Base-by-base conservation (phyloP, 257 asterid genomes). In the Orobanche coerulescens region DNA sequence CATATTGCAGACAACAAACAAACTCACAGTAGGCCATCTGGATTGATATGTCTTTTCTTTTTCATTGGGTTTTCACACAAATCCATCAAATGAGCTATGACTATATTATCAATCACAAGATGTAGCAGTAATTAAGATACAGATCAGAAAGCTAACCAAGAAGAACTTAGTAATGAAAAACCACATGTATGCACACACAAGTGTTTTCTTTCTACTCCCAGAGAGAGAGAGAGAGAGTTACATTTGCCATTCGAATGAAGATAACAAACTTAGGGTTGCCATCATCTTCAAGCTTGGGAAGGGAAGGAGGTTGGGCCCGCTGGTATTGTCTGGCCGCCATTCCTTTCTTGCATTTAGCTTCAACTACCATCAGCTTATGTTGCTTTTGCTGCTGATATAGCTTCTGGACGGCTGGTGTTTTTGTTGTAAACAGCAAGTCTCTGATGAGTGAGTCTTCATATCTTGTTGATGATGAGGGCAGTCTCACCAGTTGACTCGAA, bases 261-360 rank as follows among this genome's bases (percentile, higher is more conserved):
- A 88, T 69, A 6, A 91, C 94, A 36, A 91, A 91, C 71, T 84
- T 84, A 3, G 96, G 98, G 76, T 88, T 85, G 58, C 96, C 98
- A 77, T 91, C 98, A 56, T 91, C 98, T 71, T 91, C 98, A 65
- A 91, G 79, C 78, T 84, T 88, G 44, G 96, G 96, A 34, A 91
- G 68, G 31, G 94, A 77, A 19, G 96, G 88, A 28, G 83, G 64
- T 5, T n/a, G n/a, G n/a, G 67, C 5, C 4, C 94, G 78, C 69
- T 84, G 93, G 73, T 31, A 91, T 39, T 81, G 94, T 40, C 84
- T 75, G 3, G 85, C 78, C n/a, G 83, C 89, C 91, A 85, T 86
- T 52, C 96, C 98, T 79, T 84, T 88, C 80, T 78, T 91, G 33
- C 96, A 83, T 53, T 88, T 91, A 0, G 96, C 96, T 74, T 82